Evolutionary conservation across 2,329 filamentous ascomycete species (phyloP), one percentile per base, ranked within the genome.

Genomic region (Trichoderma lentiforme): DNA sequence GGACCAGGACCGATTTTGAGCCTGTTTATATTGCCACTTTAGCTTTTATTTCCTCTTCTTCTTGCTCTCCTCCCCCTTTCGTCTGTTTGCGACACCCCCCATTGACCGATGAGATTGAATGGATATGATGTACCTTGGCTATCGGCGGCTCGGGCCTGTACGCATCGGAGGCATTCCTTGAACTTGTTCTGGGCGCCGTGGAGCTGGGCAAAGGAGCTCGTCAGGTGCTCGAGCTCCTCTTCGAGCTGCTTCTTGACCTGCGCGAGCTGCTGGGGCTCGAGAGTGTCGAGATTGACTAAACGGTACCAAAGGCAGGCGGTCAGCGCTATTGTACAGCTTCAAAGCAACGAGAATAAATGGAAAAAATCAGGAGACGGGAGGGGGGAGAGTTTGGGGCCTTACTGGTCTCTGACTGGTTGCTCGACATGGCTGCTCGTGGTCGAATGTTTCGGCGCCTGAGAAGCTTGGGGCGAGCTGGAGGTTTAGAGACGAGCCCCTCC

Each of bases 201-300:
- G 2, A 99, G 90, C 81, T 97, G 96, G 65, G 92, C 88, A 84
- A 97, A 97, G 11, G 96, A 98, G 71, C 86, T 89, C 2, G 94
- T 97, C 76, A 99, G 89, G 84, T 98, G 95, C 81, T 97, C 94
- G 75, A 99, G 91, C 83, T 99, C 96, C 78, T 96, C 92, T 81
- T 97, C 95, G 76, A 99, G 91, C 82, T 98, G 95, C 82, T 96
- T 94, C 86, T 99, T 98, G 76, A 99, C 91, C 77, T 94, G 90
- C 76, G 90, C 91, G 76, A 99, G 92, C 83, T 98, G 95, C 76
- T 93, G 93, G 30, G 91, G 87, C 77, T 92, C 92, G 78, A 99
- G 91, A 73, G 88, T 90, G 77, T 91, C 90, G 78, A 99, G 85
- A 76, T 87, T 88, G 76, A 90, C 88, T 89, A 34, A n/a, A 69